Evolutionary conservation across 2,329 filamentous ascomycete genomes (phyloP).

Genomic region (Venturia asperata): DNA sequence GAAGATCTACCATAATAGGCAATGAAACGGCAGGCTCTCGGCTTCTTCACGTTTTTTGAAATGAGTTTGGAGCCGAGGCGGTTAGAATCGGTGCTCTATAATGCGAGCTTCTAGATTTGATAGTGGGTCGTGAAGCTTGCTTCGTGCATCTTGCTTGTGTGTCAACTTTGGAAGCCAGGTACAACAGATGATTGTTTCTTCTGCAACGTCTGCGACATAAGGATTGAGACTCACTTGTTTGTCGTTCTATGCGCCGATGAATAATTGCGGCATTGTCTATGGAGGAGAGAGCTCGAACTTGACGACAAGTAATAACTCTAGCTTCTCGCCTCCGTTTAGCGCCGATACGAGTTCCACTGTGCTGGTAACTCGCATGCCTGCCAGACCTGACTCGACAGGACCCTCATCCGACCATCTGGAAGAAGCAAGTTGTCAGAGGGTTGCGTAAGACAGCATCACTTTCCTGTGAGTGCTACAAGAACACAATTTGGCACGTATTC

Average conservation of each 20-base stretch:
- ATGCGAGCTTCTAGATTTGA: not conserved
- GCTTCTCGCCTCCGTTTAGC: not conserved
- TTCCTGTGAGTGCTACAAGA: not conserved
- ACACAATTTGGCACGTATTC: not conserved
- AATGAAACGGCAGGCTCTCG: not conserved
- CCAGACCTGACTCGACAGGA: not conserved
- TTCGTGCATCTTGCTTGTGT: too few relatives aligned
- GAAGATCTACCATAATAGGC: not conserved
- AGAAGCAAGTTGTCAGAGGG: not conserved
- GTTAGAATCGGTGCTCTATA: not conserved
- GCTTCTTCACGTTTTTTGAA: not conserved
- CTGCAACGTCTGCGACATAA: not conserved
- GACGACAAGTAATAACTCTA: too few relatives aligned
- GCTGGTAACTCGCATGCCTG: not conserved
- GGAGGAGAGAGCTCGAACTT: too few relatives aligned
- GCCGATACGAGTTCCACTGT: not conserved
- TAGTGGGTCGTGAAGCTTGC: not conserved
- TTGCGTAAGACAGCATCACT: not conserved
- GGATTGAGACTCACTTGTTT: not conserved
- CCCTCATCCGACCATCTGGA: not conserved
- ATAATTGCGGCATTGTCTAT: not conserved
- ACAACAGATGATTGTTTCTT: not conserved
- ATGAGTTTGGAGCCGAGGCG: constrained; percentile 1
- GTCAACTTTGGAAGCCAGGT: not conserved
- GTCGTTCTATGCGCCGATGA: not conserved